Evolutionary conservation across 2,329 filamentous ascomycete species (phyloP), one percentile per base, ranked within the genome.

Genomic region (Helotiales sp.): DNA sequence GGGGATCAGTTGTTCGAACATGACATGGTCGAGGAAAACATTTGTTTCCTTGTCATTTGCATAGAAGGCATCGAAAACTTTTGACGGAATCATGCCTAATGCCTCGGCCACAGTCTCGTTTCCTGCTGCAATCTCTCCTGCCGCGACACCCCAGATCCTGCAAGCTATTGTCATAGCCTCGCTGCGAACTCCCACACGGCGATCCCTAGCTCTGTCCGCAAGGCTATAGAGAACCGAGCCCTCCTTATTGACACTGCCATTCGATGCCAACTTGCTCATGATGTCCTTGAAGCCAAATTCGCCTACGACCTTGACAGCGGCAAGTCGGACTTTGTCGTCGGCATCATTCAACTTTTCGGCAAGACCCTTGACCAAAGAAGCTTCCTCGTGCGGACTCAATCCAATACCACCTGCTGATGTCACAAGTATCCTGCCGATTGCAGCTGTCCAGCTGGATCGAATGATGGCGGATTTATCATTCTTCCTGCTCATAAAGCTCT

Each of bases 341-440:
- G 82, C 85, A 71, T 99, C 95, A 19, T 87, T 87, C 10, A 98
- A 81, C 76, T 93, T 92, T 58, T 92, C 90, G 1, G 86, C 85
- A 19, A 98, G 79, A 8, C 85, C 85, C 59, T 84, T 83, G 47
- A 97, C 83, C 34, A 98, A 81, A 46, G 82, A 80, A 51, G 81
- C 81, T 71, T 96, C 91, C 63, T 98, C 93, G 57, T 90, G 88
- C 6, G 88, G 82, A 67, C 90, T 93, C 38, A 98, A 78, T 0
- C 93, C 93, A 64, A 95, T 93, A 24, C 91, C 91, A 47, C 93
- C 93, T 24, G 91, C 93, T 24, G 90, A 93, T 0, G 95, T 98
- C n/a, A 89, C 84, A 8, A 99, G 75, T 55, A 99, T 96, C 64
- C 92, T 85, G 5, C 93, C 92, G 34, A 89, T 86, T 10, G 88